Percentiles rank a stretch among this genome's conserved stretches.
These are phyloP conservation scores for Helianthus tuberosus DNA, from an alignment of 129 eudicot genomes.

Conservation along the genomic window DNA sequence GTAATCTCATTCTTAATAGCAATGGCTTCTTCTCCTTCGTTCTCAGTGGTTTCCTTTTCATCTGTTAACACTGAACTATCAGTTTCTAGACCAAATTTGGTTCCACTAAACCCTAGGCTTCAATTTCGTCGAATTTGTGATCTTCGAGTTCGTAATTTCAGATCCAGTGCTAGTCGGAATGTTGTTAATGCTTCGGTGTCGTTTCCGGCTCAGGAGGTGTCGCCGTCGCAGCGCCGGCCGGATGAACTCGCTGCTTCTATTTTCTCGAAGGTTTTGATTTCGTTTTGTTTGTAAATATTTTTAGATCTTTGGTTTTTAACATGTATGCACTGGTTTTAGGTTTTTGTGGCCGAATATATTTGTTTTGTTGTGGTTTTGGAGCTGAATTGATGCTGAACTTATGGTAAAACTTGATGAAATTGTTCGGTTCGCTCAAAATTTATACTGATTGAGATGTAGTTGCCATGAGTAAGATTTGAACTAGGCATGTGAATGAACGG, in stretches of 20 bases:
- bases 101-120: slow-evolving; percentile 27
- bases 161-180: slow-evolving; percentile 14
- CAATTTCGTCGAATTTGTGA: slow-evolving; percentile 12
- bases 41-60: slow-evolving; percentile 31
- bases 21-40: slow-evolving; percentile 40
- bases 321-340: not conserved
- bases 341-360: not conserved
- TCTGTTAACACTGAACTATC: slow-evolving; percentile 12
- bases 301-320: not conserved
- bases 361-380: not conserved
- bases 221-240: slow-evolving; percentile 37
- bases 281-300: not conserved
- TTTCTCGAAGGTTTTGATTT: slow-evolving; percentile 48
- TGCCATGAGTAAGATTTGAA: not conserved
- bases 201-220: slow-evolving; percentile 40
- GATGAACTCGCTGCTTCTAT: slow-evolving; percentile 54
- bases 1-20: slow-evolving; percentile 5
- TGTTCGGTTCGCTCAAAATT: not conserved
- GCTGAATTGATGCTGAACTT: not conserved
- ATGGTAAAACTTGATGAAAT: not conserved
- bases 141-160: slow-evolving; percentile 20
- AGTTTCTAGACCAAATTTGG: not conserved
- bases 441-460: not conserved
- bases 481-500: too few relatives aligned
- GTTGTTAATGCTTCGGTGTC: slow-evolving; percentile 44